Evolutionary conservation across 208 protist genomes (phyloP), one percentile per base, ranked within the genome.

Genomic region (Kentomonas sorsogonicus): DNA sequence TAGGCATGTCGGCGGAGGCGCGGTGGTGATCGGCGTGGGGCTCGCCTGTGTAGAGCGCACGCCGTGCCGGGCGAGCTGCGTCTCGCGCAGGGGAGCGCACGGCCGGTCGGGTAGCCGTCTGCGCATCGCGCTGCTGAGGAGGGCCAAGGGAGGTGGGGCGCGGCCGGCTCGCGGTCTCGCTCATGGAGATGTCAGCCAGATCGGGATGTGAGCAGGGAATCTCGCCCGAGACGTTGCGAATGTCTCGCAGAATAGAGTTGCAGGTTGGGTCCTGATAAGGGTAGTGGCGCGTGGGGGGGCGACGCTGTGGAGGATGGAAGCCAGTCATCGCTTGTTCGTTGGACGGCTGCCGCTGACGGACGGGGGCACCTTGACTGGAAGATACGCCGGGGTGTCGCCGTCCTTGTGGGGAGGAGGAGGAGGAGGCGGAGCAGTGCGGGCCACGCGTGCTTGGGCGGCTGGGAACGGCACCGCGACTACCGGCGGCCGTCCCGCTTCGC

Each of bases 181-280:
- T 31, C 18, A 44, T 25, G 43, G n/a, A 4, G 26, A 16, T 48
- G 29, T 1, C 10, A 5, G 11, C 26, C n/a, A n/a, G n/a, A n/a
- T n/a, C n/a, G 16, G 53, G 44, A 43, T 59, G 29, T 20, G 39
- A 9, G 44, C 63, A 63, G n/a, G 36, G 47, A 0, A 55, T 50
- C 29, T 78, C 79, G 26, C 65, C 77, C 0, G 63, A 58, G 5
- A 66, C 64, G 20, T 77, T 76, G 7, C 88, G 79, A 11, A 88
- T 75, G 51, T 92, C 88, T 25, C 88, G 81, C 45, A 91, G 71
- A 20, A 81, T 72, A n/a, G 88, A 94, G 62, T 77, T 89, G 48
- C 82, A 88, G 3, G 88, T 94, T 2, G 88, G 88, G 45, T 92
- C 84, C 20, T 73, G 70, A 69, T 91, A 94, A 79, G 53, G 63